Evolutionary conservation across 1,284 basidiomycete species (phyloP).

Genomic region (Cutaneotrichosporon spelunceum): DNA sequence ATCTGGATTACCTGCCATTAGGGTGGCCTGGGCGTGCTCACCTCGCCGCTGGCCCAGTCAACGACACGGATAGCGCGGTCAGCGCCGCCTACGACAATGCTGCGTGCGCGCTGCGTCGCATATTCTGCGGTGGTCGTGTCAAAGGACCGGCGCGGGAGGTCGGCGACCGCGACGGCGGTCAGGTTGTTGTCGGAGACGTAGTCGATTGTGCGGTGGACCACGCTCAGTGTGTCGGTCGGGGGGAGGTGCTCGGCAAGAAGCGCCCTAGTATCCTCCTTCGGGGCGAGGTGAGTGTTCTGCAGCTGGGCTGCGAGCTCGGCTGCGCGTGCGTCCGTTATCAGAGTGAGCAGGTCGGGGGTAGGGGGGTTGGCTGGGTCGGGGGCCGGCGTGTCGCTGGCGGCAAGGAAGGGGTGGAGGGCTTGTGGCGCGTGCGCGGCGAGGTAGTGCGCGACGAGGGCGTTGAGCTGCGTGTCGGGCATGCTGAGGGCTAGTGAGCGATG

Average conservation of each 20-base stretch:
- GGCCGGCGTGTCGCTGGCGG: constrained; percentile 26
- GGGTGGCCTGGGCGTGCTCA: constrained; percentile 21
- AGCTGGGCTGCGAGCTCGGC: constrained; percentile 28
- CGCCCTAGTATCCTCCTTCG: constrained; percentile 21
- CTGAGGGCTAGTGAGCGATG: not conserved
- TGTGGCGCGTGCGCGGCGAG: constrained; percentile 39
- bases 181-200: constrained; percentile 43
- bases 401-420: constrained; percentile 40
- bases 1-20: constrained; percentile 37
- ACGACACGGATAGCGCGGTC: constrained; percentile 74
- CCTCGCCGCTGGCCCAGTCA: constrained; percentile 71
- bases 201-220: constrained; percentile 29
- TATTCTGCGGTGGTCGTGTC: constrained; percentile 46
- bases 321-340: constrained; percentile 37
- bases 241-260: constrained; percentile 27
- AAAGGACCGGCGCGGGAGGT: constrained; percentile 39
- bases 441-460: constrained; percentile 45
- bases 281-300: constrained; percentile 15
- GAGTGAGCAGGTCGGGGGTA: constrained; percentile 39
- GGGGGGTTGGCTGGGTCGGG: constrained; percentile 34
- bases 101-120: constrained; percentile 17
- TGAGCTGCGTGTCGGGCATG: constrained; percentile 18
- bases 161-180: constrained; percentile 31
- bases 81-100: constrained; percentile 73
- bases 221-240: constrained; percentile 21